Evolutionary conservation across 495 filamentous ascomycete genomes (phyloP), one percentile per base, ranked within the genome.

Genomic region (Bacidia rubella): DNA sequence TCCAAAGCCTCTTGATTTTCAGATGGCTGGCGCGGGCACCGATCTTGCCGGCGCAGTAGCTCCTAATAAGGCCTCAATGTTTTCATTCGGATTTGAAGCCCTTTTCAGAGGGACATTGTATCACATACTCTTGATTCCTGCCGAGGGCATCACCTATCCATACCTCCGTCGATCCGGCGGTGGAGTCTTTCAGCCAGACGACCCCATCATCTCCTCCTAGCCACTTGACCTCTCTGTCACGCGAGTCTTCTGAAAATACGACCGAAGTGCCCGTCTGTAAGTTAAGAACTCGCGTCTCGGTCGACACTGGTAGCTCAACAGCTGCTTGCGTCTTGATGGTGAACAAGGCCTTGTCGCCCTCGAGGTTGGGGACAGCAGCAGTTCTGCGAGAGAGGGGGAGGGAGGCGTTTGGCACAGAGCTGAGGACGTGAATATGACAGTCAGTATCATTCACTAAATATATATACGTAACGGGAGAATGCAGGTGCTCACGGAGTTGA

Each of bases 341-440:
- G 58, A 83, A 90, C n/a, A 90, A 68, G 17, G 81, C 79, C 42
- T 76, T 68, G 12, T 74, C 83, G 3, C 83, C 86, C 26, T 77
- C 70, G 3, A 74, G 57, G 63, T 90, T 94, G 39, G 90, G 87
- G 10, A 82, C 64, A 21, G 82, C 87, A 17, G 80, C 65, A 38
- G 85, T 87, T 27, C 87, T 79, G 27, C 89, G 79, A 26, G 89
- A 85, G 12, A 87, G 85, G 57, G 82, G 80, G 59, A 94, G 77
- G 53, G 94, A 76, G 41, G 87, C 81, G 63, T 70, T 74, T 39
- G 3, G 20, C 9, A 44, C 9, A 5, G 41, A 44, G 7, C 41
- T 44, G 41, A 20, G 12, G 41, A 22, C 7, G 9, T 22, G 41
- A n/a, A n/a, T n/a, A n/a, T n/a, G 41, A 44, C 5, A 17, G 41